Evolutionary conservation across 768 basidiomycete genomes (phyloP), one percentile per base, ranked within the genome.

Genomic region (Suillus americanus): DNA sequence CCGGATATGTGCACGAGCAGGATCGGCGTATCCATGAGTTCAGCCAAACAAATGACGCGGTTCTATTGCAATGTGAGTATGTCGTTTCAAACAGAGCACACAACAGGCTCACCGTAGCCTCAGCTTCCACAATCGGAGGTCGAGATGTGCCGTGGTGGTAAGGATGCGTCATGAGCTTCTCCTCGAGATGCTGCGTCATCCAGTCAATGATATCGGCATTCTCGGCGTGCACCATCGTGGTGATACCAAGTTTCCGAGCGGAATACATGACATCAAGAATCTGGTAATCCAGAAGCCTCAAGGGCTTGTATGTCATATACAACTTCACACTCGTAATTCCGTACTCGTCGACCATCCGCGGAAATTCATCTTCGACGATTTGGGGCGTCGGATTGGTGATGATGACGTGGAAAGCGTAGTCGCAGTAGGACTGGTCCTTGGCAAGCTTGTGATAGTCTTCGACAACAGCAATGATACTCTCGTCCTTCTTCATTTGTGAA

Each of bases 281-380:
- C 65, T 79, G 68, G 8, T 63, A 53, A 62, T 79, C 78, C 37
- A 69, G 67, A 25, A 79, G 71, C 60, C 71, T 74, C 60, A 77
- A 60, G 14, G 73, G 67, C 18, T 73, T 69, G 63, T 79, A 79
- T 6, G 78, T 79, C 73, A 76, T 75, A 62, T 75, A 79, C n/a
- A 75, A 65, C 69, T 79, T 79, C 62, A 78, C 68, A 50, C 68
- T 70, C 14, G 77, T 74, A 61, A 79, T 74, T 5, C 78, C 78
- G 51, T 71, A 68, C 23, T 73, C 70, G n/a, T 70, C 51, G 54
- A 79, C 71, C 65, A 79, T 70, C 56, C 67, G 65, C 2, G 78
- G 74, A 20, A 79, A 65, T 67, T 79, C 78, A 23, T 62, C 67
- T 30, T 74, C 66, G 63, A 79, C 72, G 54, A 74, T 70, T 54